Conservation (phyloP, 2,329 filamentous ascomycete species). For the Lachnellula subtilissima region DNA sequence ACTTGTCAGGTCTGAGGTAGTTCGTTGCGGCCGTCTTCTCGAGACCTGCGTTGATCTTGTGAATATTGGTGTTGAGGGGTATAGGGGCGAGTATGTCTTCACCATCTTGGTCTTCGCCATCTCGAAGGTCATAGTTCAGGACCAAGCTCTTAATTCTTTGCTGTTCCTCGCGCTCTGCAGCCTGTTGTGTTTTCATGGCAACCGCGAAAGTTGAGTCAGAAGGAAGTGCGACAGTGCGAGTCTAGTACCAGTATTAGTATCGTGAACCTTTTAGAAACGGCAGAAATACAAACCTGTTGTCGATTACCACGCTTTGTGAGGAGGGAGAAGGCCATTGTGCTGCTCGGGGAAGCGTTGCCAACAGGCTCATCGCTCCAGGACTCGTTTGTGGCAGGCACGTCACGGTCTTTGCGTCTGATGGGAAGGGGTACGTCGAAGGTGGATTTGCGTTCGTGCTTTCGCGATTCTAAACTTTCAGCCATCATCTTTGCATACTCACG, state of each 20-base stretch:
- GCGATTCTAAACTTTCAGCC: constrained; percentile 91
- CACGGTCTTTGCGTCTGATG: constrained; percentile 68
- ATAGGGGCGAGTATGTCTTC: constrained; percentile 43
- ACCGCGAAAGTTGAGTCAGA: constrained; percentile 92
- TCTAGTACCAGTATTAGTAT: constrained; percentile 47
- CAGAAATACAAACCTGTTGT: constrained; percentile 64
- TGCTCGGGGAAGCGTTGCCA: constrained; percentile 32
- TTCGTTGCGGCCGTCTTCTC: constrained; percentile 45
- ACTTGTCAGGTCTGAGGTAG: constrained; percentile 32
- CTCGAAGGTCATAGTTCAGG: constrained; percentile 89
- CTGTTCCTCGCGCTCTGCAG: constrained; percentile 92
- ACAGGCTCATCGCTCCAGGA: constrained; percentile 37
- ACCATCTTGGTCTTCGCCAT: constrained; percentile 78
- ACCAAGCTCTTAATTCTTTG: constrained; percentile 98
- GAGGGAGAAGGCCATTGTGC: constrained; percentile 94
- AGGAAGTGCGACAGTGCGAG: constrained; percentile 82
- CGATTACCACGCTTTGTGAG: constrained; percentile 95
- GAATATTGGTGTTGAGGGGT: constrained; percentile 46
- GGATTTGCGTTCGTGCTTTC: constrained; percentile 92
- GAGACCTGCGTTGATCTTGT: constrained; percentile 49
- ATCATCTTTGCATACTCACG: constrained; percentile 98
- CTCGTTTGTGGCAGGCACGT: constrained; percentile 39
- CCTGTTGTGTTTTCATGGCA: constrained; percentile 92
- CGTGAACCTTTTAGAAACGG: neutral
- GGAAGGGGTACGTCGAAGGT: constrained; percentile 97